These are phyloP conservation scores for Ochromonas danica DNA, from an alignment of 108 stramenopile genomes.

Conservation along the genomic window DNA sequence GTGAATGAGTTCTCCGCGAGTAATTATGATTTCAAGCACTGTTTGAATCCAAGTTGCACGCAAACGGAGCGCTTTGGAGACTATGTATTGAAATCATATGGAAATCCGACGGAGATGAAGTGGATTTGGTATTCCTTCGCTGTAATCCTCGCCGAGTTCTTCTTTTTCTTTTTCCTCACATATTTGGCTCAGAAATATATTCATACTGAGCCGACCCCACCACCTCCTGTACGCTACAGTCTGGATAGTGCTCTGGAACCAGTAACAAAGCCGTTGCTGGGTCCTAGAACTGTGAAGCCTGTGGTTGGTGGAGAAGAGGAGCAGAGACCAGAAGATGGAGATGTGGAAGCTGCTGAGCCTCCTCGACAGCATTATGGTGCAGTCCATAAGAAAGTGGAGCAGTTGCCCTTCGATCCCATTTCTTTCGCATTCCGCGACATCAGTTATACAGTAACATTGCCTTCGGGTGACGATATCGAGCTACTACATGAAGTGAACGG, in stretches of 20 bases:
- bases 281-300: too few relatives aligned
- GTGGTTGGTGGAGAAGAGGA: too few relatives aligned
- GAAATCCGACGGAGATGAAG: background rate
- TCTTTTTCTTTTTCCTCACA: constrained; percentile 3
- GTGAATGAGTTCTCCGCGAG: constrained; percentile 43
- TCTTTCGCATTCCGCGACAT: constrained; percentile 37
- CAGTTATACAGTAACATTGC: constrained; percentile 19
- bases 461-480: constrained; percentile 35
- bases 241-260: too few relatives aligned
- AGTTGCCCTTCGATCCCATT: constrained; percentile 18
- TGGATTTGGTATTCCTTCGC: constrained; percentile 2
- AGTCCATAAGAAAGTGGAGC: background rate
- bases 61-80: background rate
- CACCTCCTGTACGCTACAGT: too few relatives aligned
- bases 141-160: constrained; percentile 2
- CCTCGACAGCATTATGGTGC: background rate
- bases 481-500: constrained; percentile 7
- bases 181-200: background rate
- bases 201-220: background rate
- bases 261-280: too few relatives aligned
- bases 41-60: background rate
- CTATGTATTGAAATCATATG: background rate
- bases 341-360: too few relatives aligned
- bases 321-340: too few relatives aligned
- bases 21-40: background rate